Base-by-base conservation (phyloP, 768 basidiomycete species). In the Stropharia rugosoannulata region DNA sequence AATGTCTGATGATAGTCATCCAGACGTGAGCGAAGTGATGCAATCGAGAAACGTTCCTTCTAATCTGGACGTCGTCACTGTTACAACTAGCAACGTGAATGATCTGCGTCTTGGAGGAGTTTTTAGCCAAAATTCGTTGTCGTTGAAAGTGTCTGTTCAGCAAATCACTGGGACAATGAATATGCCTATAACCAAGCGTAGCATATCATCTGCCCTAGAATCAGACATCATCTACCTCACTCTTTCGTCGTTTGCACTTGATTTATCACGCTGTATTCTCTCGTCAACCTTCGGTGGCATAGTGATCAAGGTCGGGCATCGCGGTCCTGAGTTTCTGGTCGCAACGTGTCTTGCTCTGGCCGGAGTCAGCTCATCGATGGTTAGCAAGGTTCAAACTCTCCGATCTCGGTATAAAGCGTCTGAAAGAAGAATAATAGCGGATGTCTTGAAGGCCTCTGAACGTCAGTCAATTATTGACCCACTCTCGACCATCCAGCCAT, bases 401-500 rank as follows among this genome's bases (percentile, higher is more conserved):
- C 68, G 59, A 12, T 35, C 8, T 2, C 45, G 51, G 53, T 49
- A 47, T 19, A 39, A 67, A 68, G 59, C 64, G 5, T 66, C 67
- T n/a, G 72, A 73, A 42, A 72, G 68, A 50, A 62, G 64, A n/a
- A 67, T 80, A 16, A 70, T 87, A 18, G 70, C 73, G 47, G 70
- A 73, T 41, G 76, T 88, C 47, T 73, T 90, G 49, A 66, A 70
- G 55, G 72, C 72, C 49, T 84, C 85, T n/a, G 70, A 73, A 27
- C 70, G 80, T 29, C 70, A 76, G 19, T 65, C 81, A 3, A 70
- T 83, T 27, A 75, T 90, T 6, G 90, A 94, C 65, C 89, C 90
- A 7, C 75, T 92, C 12, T 93, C 93, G 18, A 84, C 89, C 32
- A 90, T 85, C 29, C 90, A 93, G 46, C 89, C 91, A 5, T 93